Percentiles rank a stretch among this genome's conserved stretches.
Conservation (phyloP, 2,329 filamentous ascomycete species). For the Beauveria caledonica region DNA sequence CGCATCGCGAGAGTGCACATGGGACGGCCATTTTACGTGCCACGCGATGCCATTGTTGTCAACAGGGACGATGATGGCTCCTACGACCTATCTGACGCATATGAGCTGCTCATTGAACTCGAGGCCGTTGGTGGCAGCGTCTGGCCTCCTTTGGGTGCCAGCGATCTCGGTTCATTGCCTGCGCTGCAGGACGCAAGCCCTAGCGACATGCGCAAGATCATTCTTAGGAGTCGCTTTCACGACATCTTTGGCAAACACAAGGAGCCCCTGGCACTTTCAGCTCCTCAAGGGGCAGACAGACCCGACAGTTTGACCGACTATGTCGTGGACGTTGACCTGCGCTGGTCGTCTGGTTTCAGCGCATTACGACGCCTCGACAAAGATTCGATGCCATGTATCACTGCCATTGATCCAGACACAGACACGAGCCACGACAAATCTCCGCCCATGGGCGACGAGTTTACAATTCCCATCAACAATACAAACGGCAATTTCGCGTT, state of each 20-base stretch:
- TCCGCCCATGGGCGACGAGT: slow-evolving; percentile 16
- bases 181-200: not conserved
- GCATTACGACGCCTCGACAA: slow-evolving; percentile 28
- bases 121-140: slow-evolving; percentile 39
- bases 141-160: slow-evolving; percentile 43
- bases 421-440: slow-evolving; percentile 20
- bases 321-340: slow-evolving; percentile 40
- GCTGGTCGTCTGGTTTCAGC: slow-evolving; percentile 36
- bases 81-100: slow-evolving; percentile 41
- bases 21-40: slow-evolving; percentile 42
- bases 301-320: slow-evolving; percentile 31
- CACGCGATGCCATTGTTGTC: slow-evolving; percentile 42
- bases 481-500: slow-evolving; percentile 14
- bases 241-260: slow-evolving; percentile 35
- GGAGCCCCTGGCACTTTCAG: slow-evolving; percentile 24
- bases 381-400: slow-evolving; percentile 37
- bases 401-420: slow-evolving; percentile 29
- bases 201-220: slow-evolving; percentile 23
- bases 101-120: slow-evolving; percentile 43
- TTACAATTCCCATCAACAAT: not conserved
- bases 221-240: slow-evolving; percentile 33
- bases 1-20: slow-evolving; percentile 41
- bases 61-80: slow-evolving; percentile 38
- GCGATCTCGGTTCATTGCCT: slow-evolving; percentile 3
- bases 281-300: slow-evolving; percentile 18